Evolutionary conservation across 2,329 filamentous ascomycete genomes (phyloP), one percentile per base, ranked within the genome.

Genomic region (Zymoseptoria crescenta): DNA sequence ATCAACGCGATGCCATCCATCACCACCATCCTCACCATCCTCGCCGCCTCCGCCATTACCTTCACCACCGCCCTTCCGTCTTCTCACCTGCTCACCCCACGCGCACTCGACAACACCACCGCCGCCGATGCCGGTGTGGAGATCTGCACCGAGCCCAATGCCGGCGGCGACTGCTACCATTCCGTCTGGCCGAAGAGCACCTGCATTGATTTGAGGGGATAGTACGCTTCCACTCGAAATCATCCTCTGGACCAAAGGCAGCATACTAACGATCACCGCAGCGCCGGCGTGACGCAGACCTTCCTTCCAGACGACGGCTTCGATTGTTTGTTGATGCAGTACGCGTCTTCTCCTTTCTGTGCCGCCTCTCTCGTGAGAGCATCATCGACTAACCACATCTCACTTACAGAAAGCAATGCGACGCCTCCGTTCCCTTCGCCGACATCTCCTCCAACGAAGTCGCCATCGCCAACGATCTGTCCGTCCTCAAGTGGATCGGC

Each of bases 291-390:
- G 24, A 63, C 62, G 19, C 30, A 60, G 10, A 64, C 61, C 24
- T 67, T 71, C 54, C 60, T 59, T 7, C 67, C 68, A 9, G 63
- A 65, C 21, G 54, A 56, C 9, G 64, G 62, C 9, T 68, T 61
- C 16, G 65, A 69, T 56, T 70, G 69, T 59, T 64, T 66, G 20
- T 52, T 71, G n/a, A 69, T 69, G 64, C 68, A 71, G 67, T 68
- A 53, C 53, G 65, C 52, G 24, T 4, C 51, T 48, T 13, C 35
- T 27, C 8, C 10, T 21, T 7, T 35, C 27, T n/a, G 13, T 20
- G n/a, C n/a, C n/a, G n/a, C 53, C 10, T 7, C 16, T 16, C 7
- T 4, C 24, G 24, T 4, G 19, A 51, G 3, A n/a, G 13, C 7
- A 30, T 5, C n/a, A 24, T 19, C 24, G 13, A 20, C 6, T 21